Conservation (phyloP, 106 monocot species). For the Alisma plantagoaquatica region DNA sequence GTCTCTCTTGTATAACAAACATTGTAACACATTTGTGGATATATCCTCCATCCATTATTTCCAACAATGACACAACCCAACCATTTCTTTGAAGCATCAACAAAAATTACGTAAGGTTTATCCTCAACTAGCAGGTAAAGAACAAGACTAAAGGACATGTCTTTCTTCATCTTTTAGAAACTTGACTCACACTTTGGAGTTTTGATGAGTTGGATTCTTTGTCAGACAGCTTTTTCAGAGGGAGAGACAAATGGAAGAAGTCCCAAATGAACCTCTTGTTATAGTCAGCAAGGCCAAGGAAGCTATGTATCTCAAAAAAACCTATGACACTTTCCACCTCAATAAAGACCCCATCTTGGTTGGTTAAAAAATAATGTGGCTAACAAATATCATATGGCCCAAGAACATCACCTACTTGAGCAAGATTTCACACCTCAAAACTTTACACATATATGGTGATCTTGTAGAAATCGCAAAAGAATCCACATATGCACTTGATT, state of each 20-base stretch:
- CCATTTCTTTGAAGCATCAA: constrained; percentile 19
- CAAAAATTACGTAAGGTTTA: constrained; percentile 19
- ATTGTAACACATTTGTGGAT: too few relatives aligned
- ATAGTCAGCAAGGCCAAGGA: not conserved
- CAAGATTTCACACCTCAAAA: not conserved
- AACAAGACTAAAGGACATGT: not conserved
- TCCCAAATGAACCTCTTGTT: not conserved
- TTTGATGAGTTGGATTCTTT: not conserved
- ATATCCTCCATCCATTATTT: too few relatives aligned
- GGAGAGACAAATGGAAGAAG: not conserved
- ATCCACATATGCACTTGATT: too few relatives aligned
- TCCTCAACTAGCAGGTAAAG: constrained; percentile 10
- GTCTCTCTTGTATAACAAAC: too few relatives aligned
- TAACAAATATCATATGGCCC: not conserved
- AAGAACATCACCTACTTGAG: not conserved
- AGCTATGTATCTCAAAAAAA: too few relatives aligned
- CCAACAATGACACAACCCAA: too few relatives aligned
- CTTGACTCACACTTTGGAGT: not conserved
- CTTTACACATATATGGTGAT: not conserved
- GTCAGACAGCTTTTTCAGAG: not conserved
- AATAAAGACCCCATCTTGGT: too few relatives aligned
- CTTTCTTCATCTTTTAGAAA: not conserved
- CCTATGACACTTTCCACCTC: too few relatives aligned
- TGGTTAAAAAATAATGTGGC: too few relatives aligned
- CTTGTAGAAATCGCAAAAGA: not conserved